Evolutionary conservation across 2,329 filamentous ascomycete genomes (phyloP).

Genomic region (Chaetomiaceae sp.): DNA sequence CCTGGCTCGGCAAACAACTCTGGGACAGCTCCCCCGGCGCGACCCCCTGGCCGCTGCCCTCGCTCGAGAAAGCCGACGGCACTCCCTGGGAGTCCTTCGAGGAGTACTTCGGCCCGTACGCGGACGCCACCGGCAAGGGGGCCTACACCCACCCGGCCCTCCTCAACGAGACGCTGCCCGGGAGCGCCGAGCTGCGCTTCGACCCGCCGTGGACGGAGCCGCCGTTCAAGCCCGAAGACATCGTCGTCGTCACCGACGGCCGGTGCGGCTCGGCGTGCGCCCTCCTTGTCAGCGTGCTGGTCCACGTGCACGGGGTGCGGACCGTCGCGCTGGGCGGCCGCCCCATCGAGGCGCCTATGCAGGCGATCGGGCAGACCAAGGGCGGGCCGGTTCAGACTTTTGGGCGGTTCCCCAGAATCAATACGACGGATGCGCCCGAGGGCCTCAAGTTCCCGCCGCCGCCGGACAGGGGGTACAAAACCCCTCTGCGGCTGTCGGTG

Average conservation of each 20-base stretch:
- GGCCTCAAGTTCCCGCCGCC: not conserved
- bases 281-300: conserved; percentile 53
- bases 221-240: conserved; percentile 36
- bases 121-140: not conserved
- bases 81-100: conserved; percentile 2
- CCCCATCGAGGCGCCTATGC: conserved; percentile 47
- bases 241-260: conserved; percentile 49
- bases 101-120: conserved; percentile 4
- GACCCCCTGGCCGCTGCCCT: conserved; percentile 12
- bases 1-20: conserved; percentile 14
- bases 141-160: not conserved
- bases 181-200: too few species aligned
- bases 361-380: conserved; percentile 55
- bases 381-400: conserved; percentile 41
- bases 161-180: conserved; percentile 2
- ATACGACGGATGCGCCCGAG: not conserved
- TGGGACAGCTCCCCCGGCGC: conserved; percentile 23
- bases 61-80: not conserved
- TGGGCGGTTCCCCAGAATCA: too few species aligned
- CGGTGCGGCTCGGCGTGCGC: conserved; percentile 58
- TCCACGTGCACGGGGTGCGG: conserved; percentile 47
- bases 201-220: not conserved
- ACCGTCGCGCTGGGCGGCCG: conserved; percentile 56
- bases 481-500: not conserved
- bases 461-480: not conserved